Percentiles rank a stretch among this genome's conserved stretches.
Conservation (phyloP, 495 filamentous ascomycete genomes). For the Xylaria palmicola region DNA sequence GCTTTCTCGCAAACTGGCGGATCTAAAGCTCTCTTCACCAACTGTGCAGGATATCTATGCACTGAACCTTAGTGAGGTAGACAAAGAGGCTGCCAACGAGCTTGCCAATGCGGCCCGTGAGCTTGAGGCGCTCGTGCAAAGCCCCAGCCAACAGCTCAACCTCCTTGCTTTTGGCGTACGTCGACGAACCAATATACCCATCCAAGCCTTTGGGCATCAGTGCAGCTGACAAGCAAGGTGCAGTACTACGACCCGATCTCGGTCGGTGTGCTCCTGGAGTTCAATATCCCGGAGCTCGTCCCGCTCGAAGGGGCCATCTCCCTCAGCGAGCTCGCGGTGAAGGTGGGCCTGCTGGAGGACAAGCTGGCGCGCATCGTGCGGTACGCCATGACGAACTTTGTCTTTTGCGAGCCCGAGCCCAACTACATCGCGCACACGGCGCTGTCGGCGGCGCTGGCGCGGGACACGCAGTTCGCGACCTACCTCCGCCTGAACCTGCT, state of each 20-base stretch:
- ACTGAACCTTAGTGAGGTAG: background rate
- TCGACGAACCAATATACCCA: too few species aligned
- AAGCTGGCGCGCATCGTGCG: conserved; percentile 33
- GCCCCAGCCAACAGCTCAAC: background rate
- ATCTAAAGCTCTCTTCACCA: background rate
- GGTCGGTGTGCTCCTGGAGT: background rate
- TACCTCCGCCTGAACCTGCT: background rate
- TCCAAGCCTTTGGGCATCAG: too few species aligned
- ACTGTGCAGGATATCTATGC: background rate
- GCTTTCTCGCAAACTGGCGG: background rate
- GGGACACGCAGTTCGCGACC: background rate
- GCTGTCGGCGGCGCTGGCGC: conserved; percentile 49
- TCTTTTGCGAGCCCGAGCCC: conserved; percentile 33
- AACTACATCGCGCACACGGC: conserved; percentile 36
- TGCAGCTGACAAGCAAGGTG: background rate
- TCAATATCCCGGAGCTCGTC: conserved; percentile 34
- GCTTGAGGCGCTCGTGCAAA: background rate
- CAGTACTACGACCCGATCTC: background rate
- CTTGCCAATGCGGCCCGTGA: conserved; percentile 1
- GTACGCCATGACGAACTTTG: conserved; percentile 35
- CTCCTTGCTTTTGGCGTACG: background rate
- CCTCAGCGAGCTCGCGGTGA: conserved; percentile 23
- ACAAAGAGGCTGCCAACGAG: background rate
- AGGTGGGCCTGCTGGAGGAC: conserved; percentile 22
- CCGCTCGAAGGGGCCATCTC: conserved; percentile 27